phyloP scores from a whole-genome alignment of 306 rosid genomes.

The Quercus gilva region DNA sequence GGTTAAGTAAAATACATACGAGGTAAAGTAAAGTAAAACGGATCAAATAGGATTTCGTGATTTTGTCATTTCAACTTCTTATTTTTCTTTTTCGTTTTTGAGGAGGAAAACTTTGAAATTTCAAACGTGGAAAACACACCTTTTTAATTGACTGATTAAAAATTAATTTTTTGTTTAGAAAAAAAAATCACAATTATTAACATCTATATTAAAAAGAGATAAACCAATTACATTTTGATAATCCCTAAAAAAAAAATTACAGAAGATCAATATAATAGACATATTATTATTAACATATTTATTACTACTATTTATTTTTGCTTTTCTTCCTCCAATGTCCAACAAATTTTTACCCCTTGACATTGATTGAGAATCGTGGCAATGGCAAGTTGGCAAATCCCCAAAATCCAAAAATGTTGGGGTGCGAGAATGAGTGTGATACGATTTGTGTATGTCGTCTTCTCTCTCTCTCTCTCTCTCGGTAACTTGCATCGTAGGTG shows the following conservation, averaged over 20 bases:
- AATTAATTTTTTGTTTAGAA: no score
- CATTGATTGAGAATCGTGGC: not conserved
- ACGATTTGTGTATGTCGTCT: not conserved
- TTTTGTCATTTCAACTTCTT: no score
- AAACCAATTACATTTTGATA: no score
- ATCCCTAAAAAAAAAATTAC: not conserved
- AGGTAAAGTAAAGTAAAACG: accelerated
- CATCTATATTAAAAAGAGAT: no score
- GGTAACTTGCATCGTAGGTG: not conserved
- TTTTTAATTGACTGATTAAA: no score
- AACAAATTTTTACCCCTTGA: not conserved
- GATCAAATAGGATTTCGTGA: no score
- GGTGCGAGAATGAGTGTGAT: not conserved
- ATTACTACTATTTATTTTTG: not conserved
- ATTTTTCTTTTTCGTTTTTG: accelerated
- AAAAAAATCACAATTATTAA: no score
- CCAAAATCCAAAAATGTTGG: not conserved
- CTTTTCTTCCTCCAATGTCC: not conserved
- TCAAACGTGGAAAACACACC: accelerated
- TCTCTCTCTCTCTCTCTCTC: not conserved
- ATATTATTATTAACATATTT: not conserved
- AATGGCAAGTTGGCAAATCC: not conserved
- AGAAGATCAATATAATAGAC: not conserved
- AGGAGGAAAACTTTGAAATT: no score
- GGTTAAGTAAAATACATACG: accelerated